Conservation (phyloP, 2,329 filamentous ascomycete genomes). For the Colletotrichum sp. region DNA sequence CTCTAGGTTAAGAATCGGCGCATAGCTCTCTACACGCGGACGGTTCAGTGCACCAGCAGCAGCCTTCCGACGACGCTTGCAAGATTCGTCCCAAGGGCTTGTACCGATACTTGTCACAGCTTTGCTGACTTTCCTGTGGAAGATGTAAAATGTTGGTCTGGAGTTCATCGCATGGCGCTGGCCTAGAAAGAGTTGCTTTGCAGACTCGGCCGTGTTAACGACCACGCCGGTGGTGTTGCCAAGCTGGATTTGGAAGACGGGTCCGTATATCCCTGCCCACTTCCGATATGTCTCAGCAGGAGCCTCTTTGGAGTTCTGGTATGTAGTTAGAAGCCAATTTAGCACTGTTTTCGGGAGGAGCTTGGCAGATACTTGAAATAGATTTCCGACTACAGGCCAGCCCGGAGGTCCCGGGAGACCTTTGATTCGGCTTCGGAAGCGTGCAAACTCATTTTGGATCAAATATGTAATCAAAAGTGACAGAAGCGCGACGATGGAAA, state of each 20-base stretch:
- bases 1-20: conserved; percentile 60
- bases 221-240: conserved; percentile 65
- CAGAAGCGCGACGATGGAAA: neutral
- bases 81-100: conserved; percentile 72
- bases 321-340: neutral
- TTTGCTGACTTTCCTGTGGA: conserved; percentile 60
- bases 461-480: neutral
- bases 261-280: conserved; percentile 32
- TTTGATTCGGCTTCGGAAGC: neutral
- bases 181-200: conserved; percentile 69
- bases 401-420: conserved; percentile 19
- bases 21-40: conserved; percentile 69
- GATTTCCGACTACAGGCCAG: conserved; percentile 17
- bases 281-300: conserved; percentile 28
- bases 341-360: neutral
- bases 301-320: neutral
- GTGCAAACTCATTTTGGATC: neutral
- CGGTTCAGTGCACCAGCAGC: conserved; percentile 70
- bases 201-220: conserved; percentile 70
- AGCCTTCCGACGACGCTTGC: conserved; percentile 68
- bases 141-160: conserved; percentile 67
- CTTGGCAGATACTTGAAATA: neutral
- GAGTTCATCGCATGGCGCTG: conserved; percentile 71
- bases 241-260: conserved; percentile 37
- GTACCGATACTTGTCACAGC: conserved; percentile 60